Evolutionary conservation across 1,284 basidiomycete species (phyloP), one percentile per base, ranked within the genome.

Genomic region (Rhodofomes roseus): DNA sequence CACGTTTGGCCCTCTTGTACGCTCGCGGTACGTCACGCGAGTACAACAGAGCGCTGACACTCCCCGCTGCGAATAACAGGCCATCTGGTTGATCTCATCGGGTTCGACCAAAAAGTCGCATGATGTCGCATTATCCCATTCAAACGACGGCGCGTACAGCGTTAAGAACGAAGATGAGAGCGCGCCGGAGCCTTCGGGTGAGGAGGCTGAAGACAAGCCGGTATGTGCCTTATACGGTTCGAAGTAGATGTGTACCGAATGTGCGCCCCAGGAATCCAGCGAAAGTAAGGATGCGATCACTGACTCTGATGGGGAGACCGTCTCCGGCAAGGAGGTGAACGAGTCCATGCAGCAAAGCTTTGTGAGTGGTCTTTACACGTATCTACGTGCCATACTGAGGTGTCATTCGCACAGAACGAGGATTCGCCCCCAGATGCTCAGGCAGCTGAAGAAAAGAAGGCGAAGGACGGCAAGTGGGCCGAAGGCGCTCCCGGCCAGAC

Each of bases 131-230:
- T 34, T 25, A 20, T 20, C 7, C 12, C 50, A 52, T 4, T 29
- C 29, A 2, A 14, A 52, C 31, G 9, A 7, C 8, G 31, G 31
- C 12, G 34, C 31, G 29, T n/a, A 34, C 20, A 22, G 18, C n/a
- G 40, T 29, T 39, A 62, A 65, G 43, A 75, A 77, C 56, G 69
- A 70, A n/a, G 74, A 70, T n/a, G 74, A 77, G 56, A 71, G 70
- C 23, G 70, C 65, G 1, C 65, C 65, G 50, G 68, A 66, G 22
- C 67, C 76, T 44, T 65, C 62, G 34, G 68, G 75, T 53, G 76
- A 74, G 41, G 57, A 55, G 37, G 54, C 65, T 54, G 62, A 67
- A 54, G 58, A 63, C 50, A 46, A 60, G 37, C 58, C 61, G 55
- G 46, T 61, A 56, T 11, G n/a, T 5, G 20, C 25, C 7, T 9